Base-by-base conservation (phyloP, 768 basidiomycete genomes). In the Leucocoprinus leucothites region DNA sequence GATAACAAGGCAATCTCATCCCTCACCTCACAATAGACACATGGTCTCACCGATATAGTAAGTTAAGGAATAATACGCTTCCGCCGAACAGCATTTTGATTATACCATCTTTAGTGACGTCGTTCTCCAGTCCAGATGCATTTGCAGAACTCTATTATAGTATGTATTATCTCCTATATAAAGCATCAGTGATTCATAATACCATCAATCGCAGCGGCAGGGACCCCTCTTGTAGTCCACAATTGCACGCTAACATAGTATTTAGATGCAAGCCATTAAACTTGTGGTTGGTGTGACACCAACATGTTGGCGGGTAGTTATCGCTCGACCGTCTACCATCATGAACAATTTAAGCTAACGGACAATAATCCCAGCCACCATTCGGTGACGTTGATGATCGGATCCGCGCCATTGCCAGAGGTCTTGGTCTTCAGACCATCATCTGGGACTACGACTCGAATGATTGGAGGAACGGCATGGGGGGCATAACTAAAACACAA, bases 81-180 rank as follows among this genome's bases (percentile, higher is more conserved):
- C n/a, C n/a, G n/a, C n/a, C n/a, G n/a, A n/a, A n/a, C n/a, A n/a
- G n/a, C n/a, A n/a, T n/a, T n/a, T n/a, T n/a, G n/a, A n/a, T n/a
- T n/a, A n/a, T n/a, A n/a, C n/a, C n/a, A n/a, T n/a, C n/a, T 48
- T 26, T 18, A 84, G 82, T 79, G 81, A 86, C 86, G 0, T 63
- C 81, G 1, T 72, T 86, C 40, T 68, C 76, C 8, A 91, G 84
- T 63, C 71, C 81, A 60, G 71, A 86, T 58, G 86, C 82, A 3
- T 89, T 91, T 55, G 89, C 89, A 3, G 89, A 92, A 67, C 73
- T 93, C 16, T 90, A 85, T 57, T 93, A 89, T 69, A 83, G 82
- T 80, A 59, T 34, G 81, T 67, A 21, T 22, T 25, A 38, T 4
- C 11, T 3, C 14, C 14, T n/a, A 4, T 3, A 3, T 38, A 3